Conservation (phyloP, 148 eudicot species). For the Camellia granthamiana region DNA sequence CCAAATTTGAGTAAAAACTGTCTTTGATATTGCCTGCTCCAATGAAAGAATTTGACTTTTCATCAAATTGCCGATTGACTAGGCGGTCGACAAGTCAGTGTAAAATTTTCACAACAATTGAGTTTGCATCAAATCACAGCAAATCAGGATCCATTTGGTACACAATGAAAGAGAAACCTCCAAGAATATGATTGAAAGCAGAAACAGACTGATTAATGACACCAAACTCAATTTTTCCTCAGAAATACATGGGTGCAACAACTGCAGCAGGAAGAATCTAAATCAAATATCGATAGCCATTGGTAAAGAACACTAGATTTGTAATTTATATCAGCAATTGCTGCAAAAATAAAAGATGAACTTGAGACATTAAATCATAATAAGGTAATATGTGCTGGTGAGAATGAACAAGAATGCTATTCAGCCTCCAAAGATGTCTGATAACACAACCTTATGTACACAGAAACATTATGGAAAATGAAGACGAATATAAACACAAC, state of each 20-base stretch:
- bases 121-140: no score
- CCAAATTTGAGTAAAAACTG: no score
- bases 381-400: neutral
- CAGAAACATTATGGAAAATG: neutral
- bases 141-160: slow-evolving; percentile 34
- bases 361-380: slow-evolving; percentile 4
- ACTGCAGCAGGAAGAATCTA: slow-evolving; percentile 99
- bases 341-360: slow-evolving; percentile 48
- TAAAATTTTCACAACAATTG: no score
- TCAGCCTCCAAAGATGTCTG: neutral
- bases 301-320: slow-evolving; percentile 98
- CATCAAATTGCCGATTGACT: no score
- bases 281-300: slow-evolving; percentile 90
- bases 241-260: slow-evolving; percentile 95
- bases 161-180: slow-evolving; percentile 90
- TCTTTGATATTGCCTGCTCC: no score
- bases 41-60: no score
- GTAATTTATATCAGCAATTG: slow-evolving; percentile 79
- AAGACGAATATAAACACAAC: neutral
- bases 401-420: neutral
- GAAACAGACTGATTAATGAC: slow-evolving; percentile 96
- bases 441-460: neutral
- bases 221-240: slow-evolving; percentile 97
- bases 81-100: no score
- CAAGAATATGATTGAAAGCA: slow-evolving; percentile 96